Base-by-base conservation (phyloP, 768 basidiomycete species). In the Macrocybe gigantea region DNA sequence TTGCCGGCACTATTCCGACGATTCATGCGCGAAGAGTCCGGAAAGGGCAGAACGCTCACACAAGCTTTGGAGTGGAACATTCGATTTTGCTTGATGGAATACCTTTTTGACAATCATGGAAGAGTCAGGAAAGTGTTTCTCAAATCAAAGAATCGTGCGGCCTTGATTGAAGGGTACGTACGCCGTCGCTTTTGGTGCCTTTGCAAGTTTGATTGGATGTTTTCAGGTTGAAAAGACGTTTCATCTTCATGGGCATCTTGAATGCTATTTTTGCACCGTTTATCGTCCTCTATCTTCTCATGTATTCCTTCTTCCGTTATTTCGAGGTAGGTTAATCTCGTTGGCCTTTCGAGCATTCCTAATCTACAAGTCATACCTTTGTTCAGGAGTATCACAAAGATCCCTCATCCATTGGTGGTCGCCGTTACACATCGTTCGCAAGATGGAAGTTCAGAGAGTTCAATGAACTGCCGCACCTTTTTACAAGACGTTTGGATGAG, bases 251-350 rank as follows among this genome's bases (percentile, higher is more conserved):
- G 89, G 96, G 93, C 9, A 82, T 96, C 45, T 63, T 99, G 47
- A 99, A 99, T 56, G 93, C 91, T 2, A 80, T 93, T 7, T 95
- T 98, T 55, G 91, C 89, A 1, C 96, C 96, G 0, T 95, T 98
- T 69, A 98, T 99, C 58, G 89, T 98, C 32, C 70, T 94, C 12
- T 99, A 99, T 64, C 80, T 97, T 38, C 67, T 98, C 36, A 90
- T 98, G 83, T 99, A 96, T 63, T 98, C 93, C 1, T 99, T 99
- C 77, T 99, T 99, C 75, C 88, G 95, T 3, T 99, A 99, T 64
- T 99, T 99, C 52, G 96, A 99, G 76, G 96, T 93, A 41, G 44
- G 82, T 64, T 9, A 13, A 29, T 13, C 14, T 13, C 14, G 46
- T 46, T 36, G 33, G 33, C 15, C 32, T 35, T 12, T n/a, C 11